These are phyloP conservation scores for Venustampulla echinocandica DNA, from an alignment of 495 filamentous ascomycete genomes.

Conservation along the genomic window DNA sequence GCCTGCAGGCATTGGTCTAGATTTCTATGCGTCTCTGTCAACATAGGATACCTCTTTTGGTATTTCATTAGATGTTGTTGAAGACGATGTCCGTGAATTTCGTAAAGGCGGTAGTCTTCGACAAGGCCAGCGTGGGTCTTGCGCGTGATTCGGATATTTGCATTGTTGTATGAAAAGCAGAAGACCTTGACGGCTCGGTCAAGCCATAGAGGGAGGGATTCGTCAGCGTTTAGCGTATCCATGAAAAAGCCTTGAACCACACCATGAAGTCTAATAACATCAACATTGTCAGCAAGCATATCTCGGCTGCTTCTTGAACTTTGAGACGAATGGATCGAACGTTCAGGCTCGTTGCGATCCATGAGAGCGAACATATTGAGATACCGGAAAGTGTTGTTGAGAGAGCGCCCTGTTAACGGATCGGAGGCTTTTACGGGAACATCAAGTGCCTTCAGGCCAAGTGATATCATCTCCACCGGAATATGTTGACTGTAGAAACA, in stretches of 20 bases:
- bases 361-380: conserved; percentile 65
- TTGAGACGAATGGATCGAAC: conserved; percentile 35
- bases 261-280: conserved; percentile 66
- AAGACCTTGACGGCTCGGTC: conserved; percentile 51
- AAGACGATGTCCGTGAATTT: conserved; percentile 56
- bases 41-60: conserved; percentile 29
- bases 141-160: conserved; percentile 46
- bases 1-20: conserved; percentile 40
- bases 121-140: conserved; percentile 50
- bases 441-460: conserved; percentile 49
- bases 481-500: conserved; percentile 67
- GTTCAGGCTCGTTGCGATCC: conserved; percentile 52
- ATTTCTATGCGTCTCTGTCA: conserved; percentile 32
- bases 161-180: conserved; percentile 53
- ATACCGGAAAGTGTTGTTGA: conserved; percentile 59
- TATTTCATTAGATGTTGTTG: conserved; percentile 34
- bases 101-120: conserved; percentile 62
- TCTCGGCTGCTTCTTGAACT: conserved; percentile 39
- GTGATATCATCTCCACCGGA: conserved; percentile 62
- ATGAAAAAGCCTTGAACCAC: conserved; percentile 76
- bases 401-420: conserved; percentile 28
- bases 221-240: conserved; percentile 52
- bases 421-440: conserved; percentile 52
- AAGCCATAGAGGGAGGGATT: conserved; percentile 54
- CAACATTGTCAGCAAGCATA: conserved; percentile 49